Evolutionary conservation across 352 stramenopile species (phyloP).

Genomic region (Elongisporangium anandrum): DNA sequence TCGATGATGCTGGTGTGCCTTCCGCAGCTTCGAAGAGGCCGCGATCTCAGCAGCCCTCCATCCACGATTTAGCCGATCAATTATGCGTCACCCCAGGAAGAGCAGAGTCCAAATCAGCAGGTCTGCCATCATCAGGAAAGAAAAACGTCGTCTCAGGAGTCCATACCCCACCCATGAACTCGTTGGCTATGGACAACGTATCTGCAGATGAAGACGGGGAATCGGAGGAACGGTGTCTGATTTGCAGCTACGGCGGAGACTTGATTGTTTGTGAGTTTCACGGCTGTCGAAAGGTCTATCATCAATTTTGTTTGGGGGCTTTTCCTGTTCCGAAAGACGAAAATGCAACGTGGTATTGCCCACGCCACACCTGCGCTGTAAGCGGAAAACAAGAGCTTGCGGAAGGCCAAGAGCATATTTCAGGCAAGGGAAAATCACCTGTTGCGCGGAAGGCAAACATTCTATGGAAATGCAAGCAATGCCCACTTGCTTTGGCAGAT

Average conservation of each 20-base stretch:
- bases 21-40: slow-evolving; percentile 36
- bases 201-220: slow-evolving; percentile 35
- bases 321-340: slow-evolving; percentile 81
- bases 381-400: slow-evolving; percentile 51
- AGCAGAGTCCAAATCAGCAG: not conserved
- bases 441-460: slow-evolving; percentile 50
- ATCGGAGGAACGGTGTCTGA: slow-evolving; percentile 75
- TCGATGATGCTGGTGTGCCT: slow-evolving; percentile 9
- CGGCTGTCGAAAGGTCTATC: slow-evolving; percentile 82
- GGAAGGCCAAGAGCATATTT: slow-evolving; percentile 29
- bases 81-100: not conserved
- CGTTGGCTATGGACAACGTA: slow-evolving; percentile 14
- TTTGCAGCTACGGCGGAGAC: slow-evolving; percentile 79
- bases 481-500: slow-evolving; percentile 61
- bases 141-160: slow-evolving; percentile 9
- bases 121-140: slow-evolving; percentile 14
- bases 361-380: slow-evolving; percentile 69
- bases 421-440: slow-evolving; percentile 30
- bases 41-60: slow-evolving; percentile 7
- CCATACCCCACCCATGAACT: not conserved
- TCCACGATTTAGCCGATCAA: not conserved
- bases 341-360: slow-evolving; percentile 77
- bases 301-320: slow-evolving; percentile 79
- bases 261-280: slow-evolving; percentile 82
- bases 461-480: slow-evolving; percentile 80